Evolutionary conservation across 2,329 filamentous ascomycete species (phyloP), one percentile per base, ranked within the genome.

Genomic region (Leptographium galeiforme): DNA sequence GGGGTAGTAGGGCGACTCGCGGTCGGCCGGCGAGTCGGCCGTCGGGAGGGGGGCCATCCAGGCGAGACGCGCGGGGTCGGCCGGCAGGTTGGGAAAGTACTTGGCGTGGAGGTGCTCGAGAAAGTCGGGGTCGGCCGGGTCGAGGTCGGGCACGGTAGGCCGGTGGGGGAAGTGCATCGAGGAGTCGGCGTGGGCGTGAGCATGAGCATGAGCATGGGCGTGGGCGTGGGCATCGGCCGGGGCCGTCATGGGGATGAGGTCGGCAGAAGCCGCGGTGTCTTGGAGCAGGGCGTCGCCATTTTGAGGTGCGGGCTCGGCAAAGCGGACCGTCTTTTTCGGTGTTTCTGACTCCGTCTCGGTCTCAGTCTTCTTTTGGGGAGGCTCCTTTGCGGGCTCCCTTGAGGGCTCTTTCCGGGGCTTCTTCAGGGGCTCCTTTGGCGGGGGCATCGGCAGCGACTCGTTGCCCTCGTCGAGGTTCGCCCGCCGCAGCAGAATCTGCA

Each of bases 51-150:
- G 84, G 50, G 84, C 82, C 79, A 97, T 93, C 91, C 91, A 98
- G 19, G 88, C 87, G 5, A 96, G 79, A 52, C 87, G 85, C 55
- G 84, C 82, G 0, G 90, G 89, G 67, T 96, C 88, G 53, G 89
- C 81, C 2, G 90, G 82, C 1, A 95, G 82, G 57, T 82, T 80
- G 13, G 93, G 90, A 68, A 96, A 98, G 76, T 95, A 98, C 67
- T 96, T 95, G 25, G 82, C 71, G 73, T 95, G 90, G 7, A 98
- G 80, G 54, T 87, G 84, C 48, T 79, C 70, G 55, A 97, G 82
- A 70, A 97, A 97, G 63, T 88, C 76, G 0, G 87, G 84, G 55
- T 90, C 87, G 40, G 80, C 74, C 0, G 90, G 89, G 65, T 97
- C 88, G 58, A 97, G 84, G 55, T 89, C 84, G 12, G 86, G 85